Percentiles rank a stretch among this genome's conserved stretches.
phyloP scores from a whole-genome alignment of 805 yeast species.

The Scheffersomyces ergatensis region DNA sequence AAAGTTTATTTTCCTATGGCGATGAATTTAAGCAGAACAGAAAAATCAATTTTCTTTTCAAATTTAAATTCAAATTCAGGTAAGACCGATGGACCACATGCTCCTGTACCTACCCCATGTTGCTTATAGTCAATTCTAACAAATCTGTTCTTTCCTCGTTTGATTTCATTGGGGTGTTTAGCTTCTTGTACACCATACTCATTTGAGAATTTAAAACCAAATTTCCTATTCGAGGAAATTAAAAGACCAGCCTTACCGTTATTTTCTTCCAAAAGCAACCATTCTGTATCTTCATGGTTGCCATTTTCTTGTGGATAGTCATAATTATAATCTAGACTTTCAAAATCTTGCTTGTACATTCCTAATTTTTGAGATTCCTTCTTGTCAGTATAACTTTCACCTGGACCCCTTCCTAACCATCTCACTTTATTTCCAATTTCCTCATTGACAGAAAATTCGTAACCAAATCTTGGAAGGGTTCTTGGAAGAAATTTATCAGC shows the following conservation, averaged over 20 bases:
- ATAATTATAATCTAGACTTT: slow-evolving; percentile 18
- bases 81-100: slow-evolving; percentile 14
- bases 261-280: slow-evolving; percentile 15
- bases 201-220: slow-evolving; percentile 14
- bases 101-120: slow-evolving; percentile 17
- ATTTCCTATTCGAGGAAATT: slow-evolving; percentile 4
- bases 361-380: slow-evolving; percentile 23
- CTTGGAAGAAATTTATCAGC: slow-evolving; percentile 11
- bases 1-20: neutral
- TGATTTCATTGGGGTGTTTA: slow-evolving; percentile 13
- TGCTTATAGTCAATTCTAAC: slow-evolving; percentile 15
- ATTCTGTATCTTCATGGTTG: slow-evolving; percentile 27
- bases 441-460: slow-evolving; percentile 18
- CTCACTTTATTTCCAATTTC: slow-evolving; percentile 14
- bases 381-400: slow-evolving; percentile 31
- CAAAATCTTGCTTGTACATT: slow-evolving; percentile 9
- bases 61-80: slow-evolving; percentile 10
- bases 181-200: slow-evolving; percentile 13
- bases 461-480: slow-evolving; percentile 31
- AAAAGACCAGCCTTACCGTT: slow-evolving; percentile 5
- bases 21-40: neutral
- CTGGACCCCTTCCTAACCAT: slow-evolving; percentile 37
- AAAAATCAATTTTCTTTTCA: neutral
- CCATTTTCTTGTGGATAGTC: slow-evolving; percentile 38
- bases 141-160: slow-evolving; percentile 7